Percentiles rank a stretch among this genome's conserved stretches.
Conservation (phyloP, 2,329 filamentous ascomycete species). For the Botryotinia convoluta region DNA sequence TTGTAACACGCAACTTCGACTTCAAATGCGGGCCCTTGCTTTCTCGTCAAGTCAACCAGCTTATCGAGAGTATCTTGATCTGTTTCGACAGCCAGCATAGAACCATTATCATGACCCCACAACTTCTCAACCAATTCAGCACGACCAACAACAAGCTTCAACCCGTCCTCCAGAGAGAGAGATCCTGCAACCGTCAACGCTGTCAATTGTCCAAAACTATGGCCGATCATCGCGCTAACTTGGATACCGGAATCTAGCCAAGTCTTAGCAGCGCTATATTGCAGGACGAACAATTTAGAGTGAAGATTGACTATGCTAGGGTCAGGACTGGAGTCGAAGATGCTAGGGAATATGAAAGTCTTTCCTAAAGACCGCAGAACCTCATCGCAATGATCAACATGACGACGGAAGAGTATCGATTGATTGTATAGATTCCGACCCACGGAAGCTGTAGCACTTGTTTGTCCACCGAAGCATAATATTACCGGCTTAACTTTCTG, state of each 20-base stretch:
- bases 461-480: neutral
- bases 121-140: neutral
- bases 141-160: neutral
- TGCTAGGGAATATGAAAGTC: neutral
- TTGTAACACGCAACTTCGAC: neutral
- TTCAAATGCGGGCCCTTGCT: neutral
- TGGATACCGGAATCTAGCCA: slow-evolving; percentile 27
- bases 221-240: neutral
- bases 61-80: neutral
- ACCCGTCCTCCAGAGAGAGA: neutral
- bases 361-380: neutral
- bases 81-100: neutral
- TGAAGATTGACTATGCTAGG: slow-evolving; percentile 22
- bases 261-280: slow-evolving; percentile 25
- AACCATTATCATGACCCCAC: neutral
- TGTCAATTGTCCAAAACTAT: neutral
- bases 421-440: neutral
- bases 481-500: neutral
- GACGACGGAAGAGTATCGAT: neutral
- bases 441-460: neutral
- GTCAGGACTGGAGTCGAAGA: neutral
- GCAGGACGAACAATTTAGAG: slow-evolving; percentile 22
- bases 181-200: neutral
- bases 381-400: neutral
- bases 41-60: neutral